Percentiles rank a stretch among this genome's conserved stretches.
Evolutionary conservation across 176 grass and related monocot species (phyloP).

Genomic region (bread wheat (Triticum aestivum)): DNA sequence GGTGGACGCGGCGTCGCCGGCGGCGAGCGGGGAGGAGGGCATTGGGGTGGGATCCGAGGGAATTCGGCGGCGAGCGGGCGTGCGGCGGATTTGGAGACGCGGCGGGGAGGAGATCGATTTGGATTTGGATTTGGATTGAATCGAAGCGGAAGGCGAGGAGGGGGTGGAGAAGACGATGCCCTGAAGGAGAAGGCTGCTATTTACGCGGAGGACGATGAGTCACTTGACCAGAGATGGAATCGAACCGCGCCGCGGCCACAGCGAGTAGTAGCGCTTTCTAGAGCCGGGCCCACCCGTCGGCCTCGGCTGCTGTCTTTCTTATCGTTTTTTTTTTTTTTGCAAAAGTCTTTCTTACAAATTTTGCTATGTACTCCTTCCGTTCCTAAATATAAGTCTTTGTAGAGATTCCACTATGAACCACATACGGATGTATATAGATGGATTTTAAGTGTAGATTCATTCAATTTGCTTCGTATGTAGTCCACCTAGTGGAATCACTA

Average conservation of each 20-base stretch:
- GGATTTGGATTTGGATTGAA: neutral
- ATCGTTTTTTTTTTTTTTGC: too few relatives aligned
- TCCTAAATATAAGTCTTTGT: too few relatives aligned
- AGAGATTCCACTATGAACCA: too few relatives aligned
- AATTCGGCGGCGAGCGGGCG: neutral
- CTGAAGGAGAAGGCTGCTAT: neutral
- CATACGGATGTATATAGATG: too few relatives aligned
- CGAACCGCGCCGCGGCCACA: neutral
- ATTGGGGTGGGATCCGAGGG: neutral
- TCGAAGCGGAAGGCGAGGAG: neutral
- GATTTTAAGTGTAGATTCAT: too few relatives aligned
- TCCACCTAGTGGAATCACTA: too few relatives aligned
- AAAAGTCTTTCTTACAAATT: too few relatives aligned
- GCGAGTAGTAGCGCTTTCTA: neutral
- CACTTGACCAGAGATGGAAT: neutral
- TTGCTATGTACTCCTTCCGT: too few relatives aligned
- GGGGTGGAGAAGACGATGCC: neutral
- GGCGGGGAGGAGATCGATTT: neutral
- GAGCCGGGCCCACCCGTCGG: neutral
- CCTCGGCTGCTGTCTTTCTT: neutral
- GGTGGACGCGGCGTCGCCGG: slow-evolving; percentile 6
- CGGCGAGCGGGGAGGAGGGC: slow-evolving; percentile 17
- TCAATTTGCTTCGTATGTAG: too few relatives aligned
- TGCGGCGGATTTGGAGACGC: neutral
- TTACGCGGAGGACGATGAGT: neutral